Conservation (phyloP, 192 early-diverging fungal genomes). For the Coemansia sp. region DNA sequence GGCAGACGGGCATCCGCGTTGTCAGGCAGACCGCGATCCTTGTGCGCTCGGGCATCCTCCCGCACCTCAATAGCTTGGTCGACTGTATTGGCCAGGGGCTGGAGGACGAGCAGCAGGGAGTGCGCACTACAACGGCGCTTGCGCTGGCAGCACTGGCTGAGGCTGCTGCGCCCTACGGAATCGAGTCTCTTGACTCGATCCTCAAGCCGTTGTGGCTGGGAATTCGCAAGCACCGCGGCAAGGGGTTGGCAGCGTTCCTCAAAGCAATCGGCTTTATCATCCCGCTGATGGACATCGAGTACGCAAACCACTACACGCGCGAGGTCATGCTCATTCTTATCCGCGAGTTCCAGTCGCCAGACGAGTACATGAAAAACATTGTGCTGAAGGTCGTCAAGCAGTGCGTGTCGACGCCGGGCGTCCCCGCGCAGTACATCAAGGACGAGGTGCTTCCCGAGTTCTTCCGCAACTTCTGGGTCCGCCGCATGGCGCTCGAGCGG, state of each 20-base stretch:
- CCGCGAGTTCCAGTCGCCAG: slow-evolving; percentile 94
- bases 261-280: slow-evolving; percentile 99
- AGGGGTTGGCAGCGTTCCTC: slow-evolving; percentile 93
- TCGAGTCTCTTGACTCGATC: slow-evolving; percentile 93
- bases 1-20: slow-evolving; percentile 97
- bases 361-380: slow-evolving; percentile 99
- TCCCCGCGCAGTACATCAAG: slow-evolving; percentile 81
- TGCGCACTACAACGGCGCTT: slow-evolving; percentile 91
- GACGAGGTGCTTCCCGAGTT: slow-evolving; percentile 91
- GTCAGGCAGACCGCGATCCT: slow-evolving; percentile 96
- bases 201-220: slow-evolving; percentile 90
- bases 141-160: slow-evolving; percentile 95
- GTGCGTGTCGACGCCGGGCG: slow-evolving; percentile 91
- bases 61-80: slow-evolving; percentile 90
- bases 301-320: slow-evolving; percentile 91
- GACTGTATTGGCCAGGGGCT: slow-evolving; percentile 88
- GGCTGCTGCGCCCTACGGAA: slow-evolving; percentile 97
- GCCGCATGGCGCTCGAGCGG: slow-evolving; percentile 94
- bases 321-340: slow-evolving; percentile 92
- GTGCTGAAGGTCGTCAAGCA: slow-evolving; percentile 97
- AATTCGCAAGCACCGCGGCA: slow-evolving; percentile 92
- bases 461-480: slow-evolving; percentile 96
- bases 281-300: slow-evolving; percentile 94
- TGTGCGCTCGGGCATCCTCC: slow-evolving; percentile 90
- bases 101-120: slow-evolving; percentile 96